phyloP scores from a whole-genome alignment of 164 flowering plant genomes.

The Liquidambar formosana region DNA sequence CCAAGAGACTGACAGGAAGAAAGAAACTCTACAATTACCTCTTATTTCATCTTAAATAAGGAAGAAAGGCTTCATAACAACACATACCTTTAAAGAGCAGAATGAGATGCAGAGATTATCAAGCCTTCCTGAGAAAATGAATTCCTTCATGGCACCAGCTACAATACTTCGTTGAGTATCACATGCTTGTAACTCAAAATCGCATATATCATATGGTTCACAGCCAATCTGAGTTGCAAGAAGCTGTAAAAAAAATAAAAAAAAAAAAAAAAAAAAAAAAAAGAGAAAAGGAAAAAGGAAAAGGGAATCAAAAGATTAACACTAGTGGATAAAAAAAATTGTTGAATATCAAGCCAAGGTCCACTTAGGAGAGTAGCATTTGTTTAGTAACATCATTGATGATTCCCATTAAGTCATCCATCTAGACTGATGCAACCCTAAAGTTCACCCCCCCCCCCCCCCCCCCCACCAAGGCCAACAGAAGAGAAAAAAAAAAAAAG shows the following conservation, averaged over 20 bases:
- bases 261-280: too few relatives aligned
- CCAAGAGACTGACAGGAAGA: neutral
- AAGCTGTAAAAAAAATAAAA: too few relatives aligned
- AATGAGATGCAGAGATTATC: constrained; percentile 97
- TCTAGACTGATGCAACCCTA: neutral
- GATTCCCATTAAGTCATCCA: neutral
- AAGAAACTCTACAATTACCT: neutral
- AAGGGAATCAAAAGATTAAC: constrained; percentile 3
- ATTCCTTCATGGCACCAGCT: constrained; percentile 90
- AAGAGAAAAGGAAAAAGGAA: constrained; percentile 17
- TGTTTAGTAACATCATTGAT: neutral
- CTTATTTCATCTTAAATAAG: neutral
- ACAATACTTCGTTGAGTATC: constrained; percentile 93
- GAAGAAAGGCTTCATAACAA: neutral
- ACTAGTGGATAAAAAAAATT: neutral
- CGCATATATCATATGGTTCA: constrained; percentile 77
- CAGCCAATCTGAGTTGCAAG: constrained; percentile 76
- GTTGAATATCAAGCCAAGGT: neutral
- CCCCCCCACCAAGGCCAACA: neutral
- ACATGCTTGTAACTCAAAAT: constrained; percentile 95
- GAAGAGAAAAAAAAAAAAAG: neutral
- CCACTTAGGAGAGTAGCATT: neutral
- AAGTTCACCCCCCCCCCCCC: neutral
- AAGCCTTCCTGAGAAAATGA: constrained; percentile 95
- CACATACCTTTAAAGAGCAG: constrained; percentile 84